Conservation (phyloP, 2,329 filamentous ascomycete species). For the Botrytis porri region DNA sequence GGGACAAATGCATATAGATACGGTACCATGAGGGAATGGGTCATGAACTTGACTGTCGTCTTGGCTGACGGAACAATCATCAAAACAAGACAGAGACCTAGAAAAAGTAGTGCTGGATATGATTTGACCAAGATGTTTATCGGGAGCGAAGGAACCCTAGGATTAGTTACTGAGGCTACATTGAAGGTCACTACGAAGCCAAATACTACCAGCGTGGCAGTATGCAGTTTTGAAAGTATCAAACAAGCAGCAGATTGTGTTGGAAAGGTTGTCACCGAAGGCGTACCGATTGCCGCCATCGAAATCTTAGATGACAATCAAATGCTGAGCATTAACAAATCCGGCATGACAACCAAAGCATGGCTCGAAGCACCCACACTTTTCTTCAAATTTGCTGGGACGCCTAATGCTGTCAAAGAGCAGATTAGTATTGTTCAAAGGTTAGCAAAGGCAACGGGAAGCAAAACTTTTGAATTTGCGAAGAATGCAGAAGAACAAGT, state of each 20-base stretch:
- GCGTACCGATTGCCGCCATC: constrained; percentile 84
- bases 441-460: constrained; percentile 59
- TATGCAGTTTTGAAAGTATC: constrained; percentile 57
- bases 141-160: constrained; percentile 87
- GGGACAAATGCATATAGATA: constrained; percentile 92
- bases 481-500: constrained; percentile 64
- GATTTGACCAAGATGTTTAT: constrained; percentile 88
- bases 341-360: constrained; percentile 60
- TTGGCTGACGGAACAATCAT: constrained; percentile 87
- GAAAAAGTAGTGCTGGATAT: constrained; percentile 89
- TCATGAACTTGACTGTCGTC: constrained; percentile 80
- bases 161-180: constrained; percentile 86
- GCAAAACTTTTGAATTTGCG: constrained; percentile 75
- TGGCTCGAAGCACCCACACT: constrained; percentile 75
- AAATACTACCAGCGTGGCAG: constrained; percentile 75
- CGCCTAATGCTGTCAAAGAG: constrained; percentile 69
- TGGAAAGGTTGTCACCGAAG: constrained; percentile 72
- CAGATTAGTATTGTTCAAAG: constrained; percentile 66
- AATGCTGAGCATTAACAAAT: constrained; percentile 68
- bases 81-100: constrained; percentile 81
- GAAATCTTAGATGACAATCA: constrained; percentile 91
- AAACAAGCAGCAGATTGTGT: constrained; percentile 58
- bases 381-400: constrained; percentile 83
- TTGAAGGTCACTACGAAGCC: constrained; percentile 83
- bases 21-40: constrained; percentile 94